Percentiles rank a stretch among this genome's conserved stretches.
Conservation (phyloP, 2,329 filamentous ascomycete genomes). For the Diplocarpon rosae region DNA sequence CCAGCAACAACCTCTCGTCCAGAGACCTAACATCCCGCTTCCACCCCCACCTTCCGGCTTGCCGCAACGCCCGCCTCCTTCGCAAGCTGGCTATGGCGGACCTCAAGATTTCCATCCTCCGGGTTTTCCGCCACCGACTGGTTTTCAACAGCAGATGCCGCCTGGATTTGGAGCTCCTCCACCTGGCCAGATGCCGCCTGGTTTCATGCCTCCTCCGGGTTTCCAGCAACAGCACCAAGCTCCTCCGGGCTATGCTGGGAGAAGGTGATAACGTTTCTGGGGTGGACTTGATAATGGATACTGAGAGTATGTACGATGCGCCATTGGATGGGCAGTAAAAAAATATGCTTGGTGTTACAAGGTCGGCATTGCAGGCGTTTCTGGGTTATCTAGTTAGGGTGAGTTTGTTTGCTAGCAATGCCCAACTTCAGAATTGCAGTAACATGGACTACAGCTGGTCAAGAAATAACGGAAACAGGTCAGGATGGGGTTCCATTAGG, state of each 20-base stretch:
- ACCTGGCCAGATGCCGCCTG: slow-evolving; percentile 21
- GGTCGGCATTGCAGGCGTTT: slow-evolving; percentile 3
- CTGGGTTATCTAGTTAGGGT: neutral
- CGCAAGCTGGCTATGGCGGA: slow-evolving; percentile 56
- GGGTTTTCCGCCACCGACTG: slow-evolving; percentile 35
- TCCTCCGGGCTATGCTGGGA: slow-evolving; percentile 23
- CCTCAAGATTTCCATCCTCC: slow-evolving; percentile 40
- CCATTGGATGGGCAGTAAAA: slow-evolving; percentile 1
- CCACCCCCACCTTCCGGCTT: slow-evolving; percentile 42
- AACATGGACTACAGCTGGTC: neutral
- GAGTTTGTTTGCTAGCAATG: neutral
- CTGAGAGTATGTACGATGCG: neutral
- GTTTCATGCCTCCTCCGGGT: slow-evolving; percentile 23
- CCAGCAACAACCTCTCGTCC: slow-evolving; percentile 13
- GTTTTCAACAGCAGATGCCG: slow-evolving; percentile 33
- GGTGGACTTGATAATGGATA: neutral
- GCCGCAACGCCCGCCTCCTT: slow-evolving; percentile 60
- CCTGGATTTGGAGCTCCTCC: slow-evolving; percentile 29
- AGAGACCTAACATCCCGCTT: slow-evolving; percentile 37
- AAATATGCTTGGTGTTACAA: neutral
- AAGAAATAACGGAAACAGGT: neutral
- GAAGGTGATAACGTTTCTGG: slow-evolving; percentile 10
- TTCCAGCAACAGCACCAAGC: slow-evolving; percentile 20
- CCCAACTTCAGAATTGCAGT: neutral
- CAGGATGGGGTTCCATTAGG: no score